phyloP scores from a whole-genome alignment of 805 yeast genomes.

The Wickerhamomyces mucosus region DNA sequence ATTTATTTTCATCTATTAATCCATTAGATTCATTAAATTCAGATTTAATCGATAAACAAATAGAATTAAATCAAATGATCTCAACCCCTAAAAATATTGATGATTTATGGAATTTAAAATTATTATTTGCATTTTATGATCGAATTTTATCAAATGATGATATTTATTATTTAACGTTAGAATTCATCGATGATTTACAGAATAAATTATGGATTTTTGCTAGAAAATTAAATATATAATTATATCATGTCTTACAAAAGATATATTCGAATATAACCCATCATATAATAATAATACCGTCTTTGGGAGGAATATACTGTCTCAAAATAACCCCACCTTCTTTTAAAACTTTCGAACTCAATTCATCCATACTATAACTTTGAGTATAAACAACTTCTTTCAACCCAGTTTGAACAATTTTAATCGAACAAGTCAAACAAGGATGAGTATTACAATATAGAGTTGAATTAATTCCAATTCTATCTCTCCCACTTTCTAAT shows the following conservation, averaged over 20 bases:
- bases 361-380: constrained; percentile 83
- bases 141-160: constrained; percentile 25
- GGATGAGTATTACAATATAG: constrained; percentile 96
- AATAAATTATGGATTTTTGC: constrained; percentile 28
- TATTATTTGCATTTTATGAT: constrained; percentile 55
- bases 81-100: constrained; percentile 32
- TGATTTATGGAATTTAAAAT: constrained; percentile 54
- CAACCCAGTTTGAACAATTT: constrained; percentile 89
- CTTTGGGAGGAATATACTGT: constrained; percentile 33
- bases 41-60: constrained; percentile 44
- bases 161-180: constrained; percentile 33
- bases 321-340: constrained; percentile 69
- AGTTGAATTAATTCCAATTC: constrained; percentile 56
- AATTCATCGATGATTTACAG: constrained; percentile 45
- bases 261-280: no score
- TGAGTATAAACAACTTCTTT: constrained; percentile 88
- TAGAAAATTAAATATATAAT: not conserved
- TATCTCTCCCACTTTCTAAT: constrained; percentile 85
- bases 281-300: constrained; percentile 9
- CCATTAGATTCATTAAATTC: constrained; percentile 19
- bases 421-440: constrained; percentile 89
- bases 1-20: constrained; percentile 1
- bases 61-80: constrained; percentile 39
- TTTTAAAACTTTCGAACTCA: constrained; percentile 59
- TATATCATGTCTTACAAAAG: no score